These are phyloP conservation scores for Myxozyma sirexii DNA, from an alignment of 805 yeast species.

Conservation along the genomic window DNA sequence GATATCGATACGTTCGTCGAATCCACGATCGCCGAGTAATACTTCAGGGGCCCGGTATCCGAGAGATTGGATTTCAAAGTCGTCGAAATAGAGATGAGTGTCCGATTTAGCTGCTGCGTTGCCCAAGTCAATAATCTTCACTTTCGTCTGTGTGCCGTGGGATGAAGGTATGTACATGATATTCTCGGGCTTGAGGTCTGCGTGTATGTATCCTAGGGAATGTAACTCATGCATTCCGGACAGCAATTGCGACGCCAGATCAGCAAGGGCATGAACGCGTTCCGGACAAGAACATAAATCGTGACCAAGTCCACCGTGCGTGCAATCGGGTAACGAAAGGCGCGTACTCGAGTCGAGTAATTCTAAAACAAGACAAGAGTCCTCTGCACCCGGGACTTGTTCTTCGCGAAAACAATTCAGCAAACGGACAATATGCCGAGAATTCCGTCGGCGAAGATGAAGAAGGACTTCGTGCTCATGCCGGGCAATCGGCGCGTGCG, in stretches of 20 bases:
- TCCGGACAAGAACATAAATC: slow-evolving; percentile 20
- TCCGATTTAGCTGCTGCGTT: slow-evolving; percentile 27
- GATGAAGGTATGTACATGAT: slow-evolving; percentile 16
- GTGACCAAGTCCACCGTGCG: slow-evolving; percentile 21
- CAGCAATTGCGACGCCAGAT: slow-evolving; percentile 34
- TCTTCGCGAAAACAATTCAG: neutral
- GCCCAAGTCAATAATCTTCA: slow-evolving; percentile 37
- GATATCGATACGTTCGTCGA: slow-evolving; percentile 35
- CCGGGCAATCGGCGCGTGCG: slow-evolving; percentile 9
- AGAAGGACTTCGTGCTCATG: slow-evolving; percentile 20
- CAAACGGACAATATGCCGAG: slow-evolving; percentile 9
- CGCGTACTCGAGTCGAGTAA: slow-evolving; percentile 15
- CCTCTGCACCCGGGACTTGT: neutral
- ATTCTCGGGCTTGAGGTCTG: slow-evolving; percentile 38
- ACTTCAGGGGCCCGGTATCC: slow-evolving; percentile 39
- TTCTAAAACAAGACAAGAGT: slow-evolving; percentile 21
- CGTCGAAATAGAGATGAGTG: slow-evolving; percentile 29
- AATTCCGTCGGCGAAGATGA: slow-evolving; percentile 10
- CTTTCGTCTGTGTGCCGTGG: neutral
- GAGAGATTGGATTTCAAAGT: slow-evolving; percentile 35
- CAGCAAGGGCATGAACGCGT: slow-evolving; percentile 31
- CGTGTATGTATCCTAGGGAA: slow-evolving; percentile 33
- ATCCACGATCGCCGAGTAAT: slow-evolving; percentile 34
- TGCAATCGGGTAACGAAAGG: slow-evolving; percentile 23
- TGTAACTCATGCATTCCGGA: slow-evolving; percentile 34